These are phyloP conservation scores for Dioscorea alata DNA, from an alignment of 106 monocot species.

Conservation along the genomic window DNA sequence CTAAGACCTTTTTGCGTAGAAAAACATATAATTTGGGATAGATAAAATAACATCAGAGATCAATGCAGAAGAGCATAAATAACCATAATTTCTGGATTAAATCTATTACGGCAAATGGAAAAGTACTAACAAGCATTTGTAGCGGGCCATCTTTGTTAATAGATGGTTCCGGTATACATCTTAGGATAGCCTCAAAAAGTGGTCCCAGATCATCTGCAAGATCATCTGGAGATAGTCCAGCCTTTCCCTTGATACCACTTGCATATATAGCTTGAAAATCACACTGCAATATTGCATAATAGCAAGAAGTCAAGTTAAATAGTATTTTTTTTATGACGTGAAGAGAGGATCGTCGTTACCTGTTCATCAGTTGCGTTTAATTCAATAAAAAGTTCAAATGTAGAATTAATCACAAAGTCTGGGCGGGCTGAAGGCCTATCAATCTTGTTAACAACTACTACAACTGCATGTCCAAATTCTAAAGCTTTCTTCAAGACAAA, in stretches of 20 bases:
- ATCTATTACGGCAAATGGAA: neutral
- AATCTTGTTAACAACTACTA: constrained; percentile 98
- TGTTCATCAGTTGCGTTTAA: constrained; percentile 99
- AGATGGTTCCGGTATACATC: constrained; percentile 93
- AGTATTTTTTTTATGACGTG: too few relatives aligned
- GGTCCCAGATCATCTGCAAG: constrained; percentile 94
- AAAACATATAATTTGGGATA: too few relatives aligned
- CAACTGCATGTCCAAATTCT: constrained; percentile 98
- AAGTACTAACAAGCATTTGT: constrained; percentile 90
- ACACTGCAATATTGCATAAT: constrained; percentile 40
- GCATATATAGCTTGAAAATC: constrained; percentile 99
- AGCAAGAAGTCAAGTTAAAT: neutral
- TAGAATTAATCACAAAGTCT: constrained; percentile 92
- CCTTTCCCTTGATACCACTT: constrained; percentile 93
- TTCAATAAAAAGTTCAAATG: constrained; percentile 99
- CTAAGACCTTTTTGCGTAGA: too few relatives aligned
- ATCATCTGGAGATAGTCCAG: constrained; percentile 82
- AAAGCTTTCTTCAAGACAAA: constrained; percentile 99
- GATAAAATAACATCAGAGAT: too few relatives aligned
- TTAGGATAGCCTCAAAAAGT: constrained; percentile 94
- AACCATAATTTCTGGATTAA: too few relatives aligned
- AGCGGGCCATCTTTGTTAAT: constrained; percentile 80
- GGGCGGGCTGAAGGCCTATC: constrained; percentile 94
- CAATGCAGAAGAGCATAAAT: too few relatives aligned
- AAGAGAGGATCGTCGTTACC: constrained; percentile 27